Evolutionary conservation across 306 rosid genomes (phyloP).

Genomic region (Inga laurina): DNA sequence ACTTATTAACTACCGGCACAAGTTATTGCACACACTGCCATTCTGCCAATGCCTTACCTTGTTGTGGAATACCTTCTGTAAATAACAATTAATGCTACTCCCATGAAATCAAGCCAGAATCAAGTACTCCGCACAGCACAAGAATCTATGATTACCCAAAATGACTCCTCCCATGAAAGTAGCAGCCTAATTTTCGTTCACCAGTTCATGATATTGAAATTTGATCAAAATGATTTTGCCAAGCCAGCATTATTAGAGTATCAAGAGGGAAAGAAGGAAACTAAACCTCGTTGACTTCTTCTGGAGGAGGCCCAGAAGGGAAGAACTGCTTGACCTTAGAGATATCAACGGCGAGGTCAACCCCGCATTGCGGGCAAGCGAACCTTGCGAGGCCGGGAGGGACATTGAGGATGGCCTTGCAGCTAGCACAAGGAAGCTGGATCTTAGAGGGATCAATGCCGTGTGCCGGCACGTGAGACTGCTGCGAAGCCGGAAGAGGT

Average conservation of each 20-base stretch:
- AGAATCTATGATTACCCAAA: not conserved
- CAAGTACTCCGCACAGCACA: not conserved
- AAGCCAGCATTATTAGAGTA: not conserved
- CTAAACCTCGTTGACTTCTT: constrained; percentile 53
- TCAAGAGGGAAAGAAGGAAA: constrained; percentile 7
- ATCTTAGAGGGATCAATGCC: constrained; percentile 98
- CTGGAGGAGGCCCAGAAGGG: constrained; percentile 16
- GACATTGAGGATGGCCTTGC: constrained; percentile 93
- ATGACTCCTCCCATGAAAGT: constrained; percentile 5
- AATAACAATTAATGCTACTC: constrained; percentile 6
- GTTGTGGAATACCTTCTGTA: not conserved
- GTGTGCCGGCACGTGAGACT: constrained; percentile 62
- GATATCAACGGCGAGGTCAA: constrained; percentile 68
- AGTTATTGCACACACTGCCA: not conserved
- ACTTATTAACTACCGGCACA: not conserved
- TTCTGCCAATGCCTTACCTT: not conserved
- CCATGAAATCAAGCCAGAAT: not conserved
- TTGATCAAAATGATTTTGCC: not conserved
- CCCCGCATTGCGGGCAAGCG: constrained; percentile 83
- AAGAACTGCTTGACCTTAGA: constrained; percentile 16
- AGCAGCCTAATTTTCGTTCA: not conserved
- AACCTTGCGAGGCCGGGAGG: constrained; percentile 88
- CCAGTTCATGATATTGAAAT: constrained; percentile 4
- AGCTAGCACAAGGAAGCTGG: constrained; percentile 92
- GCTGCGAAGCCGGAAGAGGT: constrained; percentile 23